A percentile compares a stretch with the other conserved stretches of the same genome.
Conservation (phyloP, 768 basidiomycete species). For the Lactarius sp. region DNA sequence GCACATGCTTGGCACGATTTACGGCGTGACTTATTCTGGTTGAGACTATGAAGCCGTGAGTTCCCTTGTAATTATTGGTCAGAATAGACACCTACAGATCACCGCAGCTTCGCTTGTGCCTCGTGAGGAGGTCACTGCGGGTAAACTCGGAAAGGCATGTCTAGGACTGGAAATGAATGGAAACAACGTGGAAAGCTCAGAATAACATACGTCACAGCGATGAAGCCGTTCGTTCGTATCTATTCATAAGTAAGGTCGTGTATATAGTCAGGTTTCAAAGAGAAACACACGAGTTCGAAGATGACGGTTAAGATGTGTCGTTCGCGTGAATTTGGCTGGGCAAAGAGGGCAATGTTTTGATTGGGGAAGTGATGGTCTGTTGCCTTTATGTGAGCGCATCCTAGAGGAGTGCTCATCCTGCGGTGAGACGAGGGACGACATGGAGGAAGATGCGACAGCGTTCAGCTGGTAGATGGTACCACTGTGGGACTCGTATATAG, state of each 20-base stretch:
- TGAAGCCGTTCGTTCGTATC: slow-evolving; percentile 64
- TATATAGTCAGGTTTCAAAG: not conserved
- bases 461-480: slow-evolving; percentile 14
- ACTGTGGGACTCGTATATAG: slow-evolving; percentile 10
- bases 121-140: slow-evolving; percentile 58
- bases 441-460: slow-evolving; percentile 21
- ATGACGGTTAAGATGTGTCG: slow-evolving; percentile 62
- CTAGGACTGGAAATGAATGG: slow-evolving; percentile 32
- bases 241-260: slow-evolving; percentile 27
- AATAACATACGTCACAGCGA: slow-evolving; percentile 47
- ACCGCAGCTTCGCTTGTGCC: slow-evolving; percentile 62
- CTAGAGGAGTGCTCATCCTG: slow-evolving; percentile 35
- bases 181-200: not conserved
- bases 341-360: slow-evolving; percentile 59
- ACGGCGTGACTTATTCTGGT: slow-evolving; percentile 50
- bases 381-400: slow-evolving; percentile 49
- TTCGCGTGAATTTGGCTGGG: slow-evolving; percentile 63
- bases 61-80: not conserved
- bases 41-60: slow-evolving; percentile 24
- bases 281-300: slow-evolving; percentile 52
- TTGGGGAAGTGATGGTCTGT: slow-evolving; percentile 58
- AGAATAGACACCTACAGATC: slow-evolving; percentile 43
- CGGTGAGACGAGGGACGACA: slow-evolving; percentile 13
- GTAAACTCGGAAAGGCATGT: slow-evolving; percentile 63
- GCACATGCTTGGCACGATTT: slow-evolving; percentile 65